phyloP scores from a whole-genome alignment of 2,329 filamentous ascomycete genomes.

The Corynespora cassiicola region DNA sequence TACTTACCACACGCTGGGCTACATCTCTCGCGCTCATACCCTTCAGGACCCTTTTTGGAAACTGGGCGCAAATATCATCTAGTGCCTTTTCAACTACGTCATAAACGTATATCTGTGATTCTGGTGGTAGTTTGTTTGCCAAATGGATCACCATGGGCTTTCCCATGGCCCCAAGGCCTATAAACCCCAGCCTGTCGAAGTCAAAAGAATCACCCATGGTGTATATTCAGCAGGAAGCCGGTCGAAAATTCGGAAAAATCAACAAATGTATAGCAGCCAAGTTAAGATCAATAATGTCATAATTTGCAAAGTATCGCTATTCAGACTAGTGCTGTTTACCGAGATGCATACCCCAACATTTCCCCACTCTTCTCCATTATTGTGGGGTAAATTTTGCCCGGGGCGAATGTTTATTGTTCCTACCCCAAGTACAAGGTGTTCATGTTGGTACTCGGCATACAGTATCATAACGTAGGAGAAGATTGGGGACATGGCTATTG shows the following conservation, averaged over 20 bases:
- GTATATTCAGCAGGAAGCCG: not conserved
- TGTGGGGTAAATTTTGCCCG: too few relatives aligned
- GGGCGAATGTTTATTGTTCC: too few relatives aligned
- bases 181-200: conserved; percentile 53
- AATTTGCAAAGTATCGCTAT: too few relatives aligned
- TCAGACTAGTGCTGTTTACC: too few relatives aligned
- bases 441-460: too few relatives aligned
- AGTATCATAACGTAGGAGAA: too few relatives aligned
- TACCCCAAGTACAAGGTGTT: too few relatives aligned
- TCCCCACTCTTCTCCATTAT: too few relatives aligned
- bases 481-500: too few relatives aligned
- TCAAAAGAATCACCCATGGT: conserved; percentile 26
- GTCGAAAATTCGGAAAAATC: not conserved
- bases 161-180: conserved; percentile 64
- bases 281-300: too few relatives aligned
- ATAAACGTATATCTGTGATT: conserved; percentile 55
- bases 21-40: conserved; percentile 56
- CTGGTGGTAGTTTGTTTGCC: conserved; percentile 52
- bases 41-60: conserved; percentile 46
- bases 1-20: conserved; percentile 56
- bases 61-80: conserved; percentile 51
- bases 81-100: conserved; percentile 55
- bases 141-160: conserved; percentile 60
- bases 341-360: too few relatives aligned
- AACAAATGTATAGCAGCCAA: too few relatives aligned